Evolutionary conservation across 163 green algal species (phyloP).

Genomic region (Volvox carteri): DNA sequence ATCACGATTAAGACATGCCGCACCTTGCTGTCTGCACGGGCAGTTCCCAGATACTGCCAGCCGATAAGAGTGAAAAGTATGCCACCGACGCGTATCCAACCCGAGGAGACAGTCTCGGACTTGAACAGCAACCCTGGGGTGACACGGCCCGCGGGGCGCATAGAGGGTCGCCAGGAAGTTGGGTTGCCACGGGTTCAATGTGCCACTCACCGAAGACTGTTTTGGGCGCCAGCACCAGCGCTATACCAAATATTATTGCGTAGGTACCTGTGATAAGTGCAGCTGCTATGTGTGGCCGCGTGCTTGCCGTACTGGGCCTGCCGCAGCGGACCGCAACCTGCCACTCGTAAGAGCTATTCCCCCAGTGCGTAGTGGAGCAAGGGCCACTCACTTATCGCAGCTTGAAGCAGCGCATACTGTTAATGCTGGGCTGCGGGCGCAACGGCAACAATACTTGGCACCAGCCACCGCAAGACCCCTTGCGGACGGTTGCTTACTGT

Average conservation of each 20-base stretch:
- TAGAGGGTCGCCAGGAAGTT: too few species aligned
- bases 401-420: neutral
- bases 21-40: slow-evolving; percentile 13
- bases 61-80: slow-evolving; percentile 73
- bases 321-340: too few species aligned
- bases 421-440: neutral
- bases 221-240: slow-evolving; percentile 49
- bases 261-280: slow-evolving; percentile 69
- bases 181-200: neutral
- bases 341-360: too few species aligned
- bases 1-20: too few species aligned
- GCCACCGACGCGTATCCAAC: slow-evolving; percentile 72
- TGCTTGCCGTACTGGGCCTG: neutral
- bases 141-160: too few species aligned
- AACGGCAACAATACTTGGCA: neutral
- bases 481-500: neutral
- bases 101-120: slow-evolving; percentile 22
- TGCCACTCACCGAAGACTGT: slow-evolving; percentile 59
- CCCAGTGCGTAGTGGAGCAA: too few species aligned
- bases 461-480: neutral
- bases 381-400: neutral
- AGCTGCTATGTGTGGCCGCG: neutral
- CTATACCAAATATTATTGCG: slow-evolving; percentile 55
- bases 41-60: slow-evolving; percentile 60
- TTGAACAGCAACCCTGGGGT: slow-evolving; percentile 69